Conservation (phyloP, 805 yeast species). For the Barnettozyma siamensis region DNA sequence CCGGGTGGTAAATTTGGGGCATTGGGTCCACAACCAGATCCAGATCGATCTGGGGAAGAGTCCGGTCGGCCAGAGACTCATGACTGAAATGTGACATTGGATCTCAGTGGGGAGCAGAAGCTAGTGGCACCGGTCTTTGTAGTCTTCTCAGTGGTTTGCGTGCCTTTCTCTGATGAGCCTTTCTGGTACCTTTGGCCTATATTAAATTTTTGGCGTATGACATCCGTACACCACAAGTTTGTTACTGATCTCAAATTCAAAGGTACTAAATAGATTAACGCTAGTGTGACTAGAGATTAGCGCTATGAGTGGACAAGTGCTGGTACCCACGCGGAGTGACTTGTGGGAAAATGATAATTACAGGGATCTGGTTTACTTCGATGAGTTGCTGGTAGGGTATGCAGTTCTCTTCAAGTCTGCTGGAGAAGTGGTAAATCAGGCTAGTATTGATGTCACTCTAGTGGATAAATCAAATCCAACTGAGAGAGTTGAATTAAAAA, state of each 20-base stretch:
- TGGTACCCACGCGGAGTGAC: not conserved
- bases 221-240: too few species aligned
- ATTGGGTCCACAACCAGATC: conserved; percentile 17
- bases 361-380: conserved; percentile 9
- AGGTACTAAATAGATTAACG: too few species aligned
- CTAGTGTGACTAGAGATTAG: too few species aligned
- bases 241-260: too few species aligned
- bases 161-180: too few species aligned
- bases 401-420: conserved; percentile 4
- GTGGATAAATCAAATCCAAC: not conserved
- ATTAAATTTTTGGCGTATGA: too few species aligned
- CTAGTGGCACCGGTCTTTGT: too few species aligned
- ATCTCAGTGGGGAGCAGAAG: not conserved
- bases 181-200: too few species aligned
- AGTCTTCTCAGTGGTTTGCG: too few species aligned
- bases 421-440: not conserved
- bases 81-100: not conserved
- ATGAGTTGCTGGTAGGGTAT: conserved; percentile 12
- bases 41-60: conserved; percentile 15
- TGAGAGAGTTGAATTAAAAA: not conserved
- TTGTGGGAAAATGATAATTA: not conserved
- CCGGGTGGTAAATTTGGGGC: conserved; percentile 4
- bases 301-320: conserved; percentile 1
- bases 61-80: not conserved
- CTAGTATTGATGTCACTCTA: not conserved